Evolutionary conservation across 2,329 filamentous ascomycete species (phyloP).

Genomic region (Thelonectria blattea): DNA sequence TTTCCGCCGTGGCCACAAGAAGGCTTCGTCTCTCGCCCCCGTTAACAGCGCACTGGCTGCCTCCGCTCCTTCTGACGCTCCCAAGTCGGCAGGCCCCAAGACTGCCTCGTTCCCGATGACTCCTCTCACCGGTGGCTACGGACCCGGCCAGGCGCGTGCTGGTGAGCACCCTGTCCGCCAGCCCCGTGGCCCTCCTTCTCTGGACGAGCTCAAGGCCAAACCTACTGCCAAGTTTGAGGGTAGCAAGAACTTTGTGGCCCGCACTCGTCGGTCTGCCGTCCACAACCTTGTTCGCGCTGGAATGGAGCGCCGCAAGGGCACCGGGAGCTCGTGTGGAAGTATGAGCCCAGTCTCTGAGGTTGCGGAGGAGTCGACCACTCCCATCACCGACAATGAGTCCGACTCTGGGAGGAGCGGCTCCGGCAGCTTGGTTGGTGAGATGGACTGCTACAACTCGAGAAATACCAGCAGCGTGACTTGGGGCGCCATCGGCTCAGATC

Average conservation of each 20-base stretch:
- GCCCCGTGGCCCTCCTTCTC: slow-evolving; percentile 86
- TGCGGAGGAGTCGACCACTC: slow-evolving; percentile 69
- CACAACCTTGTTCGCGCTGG: slow-evolving; percentile 91
- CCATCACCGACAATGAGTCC: slow-evolving; percentile 75
- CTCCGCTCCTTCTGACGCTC: slow-evolving; percentile 49
- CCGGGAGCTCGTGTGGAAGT: slow-evolving; percentile 73
- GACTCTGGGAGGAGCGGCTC: slow-evolving; percentile 75
- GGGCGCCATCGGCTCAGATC: slow-evolving; percentile 86
- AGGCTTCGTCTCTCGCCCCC: slow-evolving; percentile 76
- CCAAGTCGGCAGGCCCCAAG: slow-evolving; percentile 73
- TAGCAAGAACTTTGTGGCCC: slow-evolving; percentile 95
- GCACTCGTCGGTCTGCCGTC: slow-evolving; percentile 89
- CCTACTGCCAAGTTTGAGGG: slow-evolving; percentile 93
- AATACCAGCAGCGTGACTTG: slow-evolving; percentile 74
- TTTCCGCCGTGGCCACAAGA: slow-evolving; percentile 94
- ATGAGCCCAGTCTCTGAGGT: slow-evolving; percentile 91
- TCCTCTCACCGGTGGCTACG: slow-evolving; percentile 83
- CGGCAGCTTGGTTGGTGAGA: slow-evolving; percentile 79
- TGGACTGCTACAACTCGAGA: slow-evolving; percentile 73
- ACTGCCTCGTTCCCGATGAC: slow-evolving; percentile 81
- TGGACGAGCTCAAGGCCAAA: slow-evolving; percentile 89
- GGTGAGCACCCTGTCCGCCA: slow-evolving; percentile 95
- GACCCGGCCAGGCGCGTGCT: slow-evolving; percentile 88
- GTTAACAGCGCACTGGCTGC: slow-evolving; percentile 58
- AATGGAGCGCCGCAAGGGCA: slow-evolving; percentile 81